phyloP scores from a whole-genome alignment of 2,329 filamentous ascomycete genomes.

The Neopestalotiopsis rosae region DNA sequence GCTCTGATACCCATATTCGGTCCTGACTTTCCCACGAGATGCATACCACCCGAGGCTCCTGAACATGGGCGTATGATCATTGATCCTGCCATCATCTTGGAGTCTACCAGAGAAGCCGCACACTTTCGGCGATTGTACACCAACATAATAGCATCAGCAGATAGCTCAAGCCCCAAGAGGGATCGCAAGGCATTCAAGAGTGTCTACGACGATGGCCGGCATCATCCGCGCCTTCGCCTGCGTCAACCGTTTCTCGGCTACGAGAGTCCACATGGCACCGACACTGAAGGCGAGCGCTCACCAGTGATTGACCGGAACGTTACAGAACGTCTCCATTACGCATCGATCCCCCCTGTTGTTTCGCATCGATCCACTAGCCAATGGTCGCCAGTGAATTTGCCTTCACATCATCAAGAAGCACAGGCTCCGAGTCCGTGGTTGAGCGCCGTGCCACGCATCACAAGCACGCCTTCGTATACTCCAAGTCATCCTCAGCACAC shows the following conservation, averaged over 20 bases:
- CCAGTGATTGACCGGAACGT: constrained; percentile 31
- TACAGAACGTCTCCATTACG: constrained; percentile 27
- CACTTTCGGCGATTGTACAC: constrained; percentile 43
- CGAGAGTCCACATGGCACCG: constrained; percentile 46
- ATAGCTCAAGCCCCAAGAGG: constrained; percentile 29
- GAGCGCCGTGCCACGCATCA: constrained; percentile 49
- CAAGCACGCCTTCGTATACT: constrained; percentile 21
- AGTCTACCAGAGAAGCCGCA: constrained; percentile 57
- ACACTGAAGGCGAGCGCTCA: constrained; percentile 45
- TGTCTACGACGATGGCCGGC: constrained; percentile 30
- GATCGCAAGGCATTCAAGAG: constrained; percentile 33
- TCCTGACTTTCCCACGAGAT: constrained; percentile 75
- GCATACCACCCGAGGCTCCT: constrained; percentile 67
- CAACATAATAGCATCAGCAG: constrained; percentile 28
- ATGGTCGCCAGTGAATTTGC: constrained; percentile 35
- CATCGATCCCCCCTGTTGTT: constrained; percentile 26
- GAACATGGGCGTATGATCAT: constrained; percentile 73
- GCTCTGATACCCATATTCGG: constrained; percentile 93
- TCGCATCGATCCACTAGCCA: constrained; percentile 25
- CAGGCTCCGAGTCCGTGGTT: constrained; percentile 45
- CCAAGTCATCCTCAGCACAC: constrained; percentile 14
- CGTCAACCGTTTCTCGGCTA: constrained; percentile 36
- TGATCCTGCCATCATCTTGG: constrained; percentile 56
- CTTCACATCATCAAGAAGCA: constrained; percentile 26
- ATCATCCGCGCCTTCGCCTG: constrained; percentile 28